phyloP scores from a whole-genome alignment of 257 asterid species.

The Buddleja alternifolia region DNA sequence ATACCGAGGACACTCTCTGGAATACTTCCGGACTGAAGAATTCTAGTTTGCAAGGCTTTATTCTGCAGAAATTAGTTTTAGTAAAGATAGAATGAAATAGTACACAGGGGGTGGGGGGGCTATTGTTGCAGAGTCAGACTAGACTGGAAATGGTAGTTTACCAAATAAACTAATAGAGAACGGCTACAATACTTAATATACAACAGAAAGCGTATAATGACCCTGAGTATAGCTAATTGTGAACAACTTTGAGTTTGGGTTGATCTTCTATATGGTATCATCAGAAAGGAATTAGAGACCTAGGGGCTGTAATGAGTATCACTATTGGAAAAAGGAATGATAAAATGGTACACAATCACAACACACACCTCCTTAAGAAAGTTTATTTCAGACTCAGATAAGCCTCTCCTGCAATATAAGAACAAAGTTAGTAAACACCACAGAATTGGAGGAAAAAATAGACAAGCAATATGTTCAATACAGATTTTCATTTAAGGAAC shows the following conservation, averaged over 20 bases:
- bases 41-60: slow-evolving; percentile 76
- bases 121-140: not conserved
- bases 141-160: slow-evolving; percentile 19
- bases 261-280: not conserved
- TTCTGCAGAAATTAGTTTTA: slow-evolving; percentile 53
- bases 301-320: slow-evolving; percentile 21
- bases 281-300: slow-evolving; percentile 22
- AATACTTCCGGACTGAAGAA: slow-evolving; percentile 79
- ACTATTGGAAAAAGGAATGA: slow-evolving; percentile 4
- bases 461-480: not conserved
- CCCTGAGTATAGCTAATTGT: not conserved
- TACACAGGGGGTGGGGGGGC: not conserved
- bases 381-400: slow-evolving; percentile 79
- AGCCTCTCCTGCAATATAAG: slow-evolving; percentile 79
- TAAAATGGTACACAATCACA: slow-evolving; percentile 12
- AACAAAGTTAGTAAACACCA: slow-evolving; percentile 33
- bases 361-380: slow-evolving; percentile 79
- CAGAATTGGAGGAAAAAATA: slow-evolving; percentile 27
- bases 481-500: not conserved
- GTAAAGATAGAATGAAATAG: slow-evolving; percentile 9
- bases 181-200: slow-evolving; percentile 1
- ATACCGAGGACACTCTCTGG: slow-evolving; percentile 81
- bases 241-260: slow-evolving; percentile 9
- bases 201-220: slow-evolving; percentile 1
- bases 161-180: slow-evolving; percentile 20